Conservation (phyloP, 2,329 filamentous ascomycete species). For the Botrytis byssoidea region DNA sequence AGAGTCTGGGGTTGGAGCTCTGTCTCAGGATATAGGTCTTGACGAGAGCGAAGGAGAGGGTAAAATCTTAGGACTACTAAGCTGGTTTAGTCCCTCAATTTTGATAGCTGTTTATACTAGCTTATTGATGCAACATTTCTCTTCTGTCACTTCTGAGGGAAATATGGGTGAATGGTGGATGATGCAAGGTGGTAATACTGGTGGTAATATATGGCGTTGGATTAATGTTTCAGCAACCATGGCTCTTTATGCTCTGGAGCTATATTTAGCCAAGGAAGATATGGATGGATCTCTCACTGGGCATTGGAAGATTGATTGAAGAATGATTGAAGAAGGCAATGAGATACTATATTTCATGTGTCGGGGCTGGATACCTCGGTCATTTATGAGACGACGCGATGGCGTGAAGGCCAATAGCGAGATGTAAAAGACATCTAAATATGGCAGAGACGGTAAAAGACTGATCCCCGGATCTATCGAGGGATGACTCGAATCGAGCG, state of each 20-base stretch:
- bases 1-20: slow-evolving; percentile 76
- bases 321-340: slow-evolving; percentile 6
- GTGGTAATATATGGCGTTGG: slow-evolving; percentile 90
- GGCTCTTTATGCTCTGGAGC: slow-evolving; percentile 83
- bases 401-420: neutral
- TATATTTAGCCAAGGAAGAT: slow-evolving; percentile 82
- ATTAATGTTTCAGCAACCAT: slow-evolving; percentile 88
- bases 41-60: slow-evolving; percentile 84
- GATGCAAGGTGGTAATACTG: slow-evolving; percentile 75
- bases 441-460: neutral
- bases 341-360: slow-evolving; percentile 18
- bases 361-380: slow-evolving; percentile 13
- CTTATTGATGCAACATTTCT: slow-evolving; percentile 91
- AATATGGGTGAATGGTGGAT: slow-evolving; percentile 76
- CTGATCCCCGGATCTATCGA: neutral
- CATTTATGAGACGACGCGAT: neutral
- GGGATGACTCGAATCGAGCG: neutral
- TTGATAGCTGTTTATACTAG: slow-evolving; percentile 96
- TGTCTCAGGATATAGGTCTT: slow-evolving; percentile 80
- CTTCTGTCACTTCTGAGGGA: slow-evolving; percentile 63
- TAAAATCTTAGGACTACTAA: slow-evolving; percentile 76
- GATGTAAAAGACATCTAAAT: slow-evolving; percentile 11
- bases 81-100: slow-evolving; percentile 93
- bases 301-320: slow-evolving; percentile 93
- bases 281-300: slow-evolving; percentile 68